Percentiles rank a stretch among this genome's conserved stretches.
These are phyloP conservation scores for Cornus suecica DNA, from an alignment of 148 eudicot genomes.

Conservation along the genomic window DNA sequence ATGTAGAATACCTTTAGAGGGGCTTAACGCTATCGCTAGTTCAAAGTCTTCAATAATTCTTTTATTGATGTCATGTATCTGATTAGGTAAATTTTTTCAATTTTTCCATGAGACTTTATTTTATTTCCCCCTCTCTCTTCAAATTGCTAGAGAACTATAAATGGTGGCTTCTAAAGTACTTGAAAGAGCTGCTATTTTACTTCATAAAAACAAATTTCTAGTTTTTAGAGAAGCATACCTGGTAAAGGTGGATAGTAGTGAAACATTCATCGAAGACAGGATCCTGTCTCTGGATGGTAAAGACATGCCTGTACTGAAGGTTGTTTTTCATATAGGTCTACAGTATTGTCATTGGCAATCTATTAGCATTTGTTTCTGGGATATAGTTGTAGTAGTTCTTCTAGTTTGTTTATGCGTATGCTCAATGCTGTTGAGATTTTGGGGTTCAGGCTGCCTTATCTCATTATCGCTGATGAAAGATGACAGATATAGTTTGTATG, in stretches of 20 bases:
- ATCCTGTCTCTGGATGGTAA: background rate
- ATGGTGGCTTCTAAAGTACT: background rate
- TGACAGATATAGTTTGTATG: background rate
- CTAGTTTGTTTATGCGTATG: background rate
- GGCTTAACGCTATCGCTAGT: background rate
- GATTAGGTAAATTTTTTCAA: too few relatives aligned
- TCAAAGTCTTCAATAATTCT: background rate
- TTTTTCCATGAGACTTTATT: background rate
- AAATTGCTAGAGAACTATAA: background rate
- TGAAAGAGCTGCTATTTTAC: background rate
- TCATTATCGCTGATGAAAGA: background rate
- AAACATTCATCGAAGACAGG: background rate
- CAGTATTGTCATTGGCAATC: background rate
- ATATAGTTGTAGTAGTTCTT: background rate
- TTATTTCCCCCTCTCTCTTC: too few relatives aligned
- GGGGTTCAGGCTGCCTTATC: background rate
- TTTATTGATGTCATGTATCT: background rate
- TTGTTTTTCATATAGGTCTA: background rate
- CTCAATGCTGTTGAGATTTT: background rate
- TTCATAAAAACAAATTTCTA: background rate
- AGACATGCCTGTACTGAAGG: background rate
- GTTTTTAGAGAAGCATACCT: too few relatives aligned
- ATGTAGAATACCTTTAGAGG: background rate
- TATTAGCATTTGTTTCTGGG: background rate
- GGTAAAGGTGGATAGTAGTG: background rate